Percentiles rank a stretch among this genome's conserved stretches.
Evolutionary conservation across 2,329 filamentous ascomycete species (phyloP).

Genomic region (Pyrenophora teres): DNA sequence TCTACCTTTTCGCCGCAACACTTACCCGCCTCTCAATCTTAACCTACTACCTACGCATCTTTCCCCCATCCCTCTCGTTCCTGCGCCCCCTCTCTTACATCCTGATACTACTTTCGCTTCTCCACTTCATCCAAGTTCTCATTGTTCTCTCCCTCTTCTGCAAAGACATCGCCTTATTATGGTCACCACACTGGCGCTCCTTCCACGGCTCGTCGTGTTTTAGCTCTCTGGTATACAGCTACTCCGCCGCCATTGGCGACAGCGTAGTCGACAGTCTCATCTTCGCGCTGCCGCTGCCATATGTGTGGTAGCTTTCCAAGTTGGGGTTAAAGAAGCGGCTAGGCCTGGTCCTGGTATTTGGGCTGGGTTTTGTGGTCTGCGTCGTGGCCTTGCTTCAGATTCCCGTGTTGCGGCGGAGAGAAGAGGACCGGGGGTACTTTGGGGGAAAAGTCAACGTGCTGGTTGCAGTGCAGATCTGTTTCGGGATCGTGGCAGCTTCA

Average conservation of each 20-base stretch:
- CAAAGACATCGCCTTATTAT: slow-evolving; percentile 30
- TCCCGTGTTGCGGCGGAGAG: slow-evolving; percentile 32
- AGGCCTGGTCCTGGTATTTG: slow-evolving; percentile 30
- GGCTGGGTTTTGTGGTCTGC: slow-evolving; percentile 34
- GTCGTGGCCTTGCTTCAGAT: slow-evolving; percentile 34
- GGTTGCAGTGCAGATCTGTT: slow-evolving; percentile 30
- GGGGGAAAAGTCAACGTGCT: slow-evolving; percentile 34
- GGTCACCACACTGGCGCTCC: slow-evolving; percentile 24
- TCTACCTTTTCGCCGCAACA: slow-evolving; percentile 42
- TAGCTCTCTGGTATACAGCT: slow-evolving; percentile 32
- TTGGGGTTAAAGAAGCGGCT: slow-evolving; percentile 25
- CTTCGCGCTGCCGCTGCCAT: slow-evolving; percentile 33
- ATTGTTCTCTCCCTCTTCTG: slow-evolving; percentile 31
- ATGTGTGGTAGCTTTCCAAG: slow-evolving; percentile 32
- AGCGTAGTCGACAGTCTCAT: slow-evolving; percentile 32
- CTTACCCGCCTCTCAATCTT: slow-evolving; percentile 44
- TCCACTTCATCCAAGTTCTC: slow-evolving; percentile 29
- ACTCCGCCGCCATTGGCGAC: slow-evolving; percentile 36
- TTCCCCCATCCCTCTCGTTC: slow-evolving; percentile 27
- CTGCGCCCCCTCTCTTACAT: slow-evolving; percentile 26
- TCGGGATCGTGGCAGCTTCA: slow-evolving; percentile 34
- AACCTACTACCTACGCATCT: slow-evolving; percentile 45
- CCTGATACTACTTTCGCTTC: slow-evolving; percentile 23
- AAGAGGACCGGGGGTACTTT: slow-evolving; percentile 27
- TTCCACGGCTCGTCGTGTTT: slow-evolving; percentile 33